A percentile compares a stretch with the other conserved stretches of the same genome.
These are phyloP conservation scores for Kalanchoe fedtschenkoi DNA, from an alignment of 164 flowering plant species.

Conservation along the genomic window DNA sequence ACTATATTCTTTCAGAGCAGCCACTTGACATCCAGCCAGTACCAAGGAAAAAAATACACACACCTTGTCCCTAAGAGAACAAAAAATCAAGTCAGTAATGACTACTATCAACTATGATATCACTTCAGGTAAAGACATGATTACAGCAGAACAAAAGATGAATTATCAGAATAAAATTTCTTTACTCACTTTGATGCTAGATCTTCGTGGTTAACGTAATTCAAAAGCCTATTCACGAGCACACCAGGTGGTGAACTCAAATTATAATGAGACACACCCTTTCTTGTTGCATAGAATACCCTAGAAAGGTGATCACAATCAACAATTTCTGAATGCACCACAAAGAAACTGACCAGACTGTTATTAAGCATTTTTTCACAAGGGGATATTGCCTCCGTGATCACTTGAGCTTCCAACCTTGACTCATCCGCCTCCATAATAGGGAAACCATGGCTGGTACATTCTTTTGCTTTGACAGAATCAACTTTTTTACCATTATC, in stretches of 20 bases:
- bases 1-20: background rate
- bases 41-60: slow-evolving; percentile 1
- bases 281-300: background rate
- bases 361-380: background rate
- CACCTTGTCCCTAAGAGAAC: background rate
- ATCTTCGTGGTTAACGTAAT: background rate
- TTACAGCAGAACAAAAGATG: background rate
- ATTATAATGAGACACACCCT: background rate
- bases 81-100: background rate
- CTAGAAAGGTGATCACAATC: background rate
- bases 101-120: too few relatives aligned
- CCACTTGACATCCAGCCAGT: background rate
- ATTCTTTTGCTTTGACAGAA: background rate
- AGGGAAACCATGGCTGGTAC: background rate
- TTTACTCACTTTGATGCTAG: background rate
- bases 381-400: background rate
- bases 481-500: background rate
- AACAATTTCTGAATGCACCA: slow-evolving; percentile 1
- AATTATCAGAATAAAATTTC: background rate
- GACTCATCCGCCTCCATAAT: background rate
- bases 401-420: background rate
- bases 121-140: background rate
- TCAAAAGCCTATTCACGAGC: background rate
- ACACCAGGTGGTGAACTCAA: background rate
- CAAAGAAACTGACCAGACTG: background rate